Evolutionary conservation across 495 filamentous ascomycete species (phyloP), one percentile per base, ranked within the genome.

Genomic region (Neurospora discreta): DNA sequence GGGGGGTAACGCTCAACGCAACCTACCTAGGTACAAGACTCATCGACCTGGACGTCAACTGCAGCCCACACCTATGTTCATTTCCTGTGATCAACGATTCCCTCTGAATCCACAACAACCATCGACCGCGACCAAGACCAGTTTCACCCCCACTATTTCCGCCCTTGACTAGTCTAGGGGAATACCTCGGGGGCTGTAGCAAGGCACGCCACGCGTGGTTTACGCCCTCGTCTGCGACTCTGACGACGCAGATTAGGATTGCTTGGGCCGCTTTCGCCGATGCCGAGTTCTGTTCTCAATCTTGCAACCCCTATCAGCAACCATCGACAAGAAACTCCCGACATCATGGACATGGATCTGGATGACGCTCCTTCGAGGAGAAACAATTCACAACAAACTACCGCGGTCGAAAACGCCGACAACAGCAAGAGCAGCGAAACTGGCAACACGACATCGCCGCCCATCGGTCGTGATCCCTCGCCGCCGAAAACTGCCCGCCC

Each of bases 401-500:
- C 26, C n/a, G 46, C 70, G 26, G 52, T 26, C 58, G 70, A 73
- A 43, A 73, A 73, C 69, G 46, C n/a, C 41, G 75, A 78, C 33
- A 71, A 78, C 72, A 72, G 43, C 60, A 42, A 40, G n/a, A 43
- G 36, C 65, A 38, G 10, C 44, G 38, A 30, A 46, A 33, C 70
- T 11, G 36, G 43, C 73, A 75, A 44, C 60, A 76, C n/a, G 77
- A 80, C 38, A 36, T 73, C 41, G 58, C 73, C 16, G 39, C 74
- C 77, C 23, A 71, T 75, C 58, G 71, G 75, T 72, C 71, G 75
- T 60, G 69, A 72, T 23, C 70, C 70, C 68, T 76, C 79, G 74
- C 80, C 83, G 33, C 75, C 74, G 73, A 85, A 82, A 71, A 3
- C 52, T 65, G 73, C 76, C 58, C 84, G 84, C 13, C 79, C 80